Percentiles rank a stretch among this genome's conserved stretches.
phyloP scores from a whole-genome alignment of 2,329 filamentous ascomycete genomes.

The Ophiostoma pallidulum region DNA sequence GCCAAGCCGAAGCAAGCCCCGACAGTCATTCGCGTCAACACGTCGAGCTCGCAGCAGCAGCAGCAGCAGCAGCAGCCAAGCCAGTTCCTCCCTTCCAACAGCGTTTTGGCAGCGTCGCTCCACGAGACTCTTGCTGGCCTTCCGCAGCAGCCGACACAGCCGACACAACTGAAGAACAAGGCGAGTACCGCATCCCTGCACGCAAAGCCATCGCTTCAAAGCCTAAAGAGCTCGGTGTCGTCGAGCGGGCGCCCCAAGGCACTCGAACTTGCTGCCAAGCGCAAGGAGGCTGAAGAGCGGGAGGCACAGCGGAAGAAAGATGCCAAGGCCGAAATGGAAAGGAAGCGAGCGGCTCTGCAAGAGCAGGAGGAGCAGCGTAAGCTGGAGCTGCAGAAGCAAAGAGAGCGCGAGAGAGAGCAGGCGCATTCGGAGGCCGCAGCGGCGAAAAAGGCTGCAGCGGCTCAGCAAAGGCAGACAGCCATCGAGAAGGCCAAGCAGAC shows the following conservation, averaged over 20 bases:
- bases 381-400: conserved; percentile 53
- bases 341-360: conserved; percentile 58
- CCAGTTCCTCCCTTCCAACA: conserved; percentile 51
- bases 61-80: conserved; percentile 21
- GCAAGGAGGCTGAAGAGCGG: conserved; percentile 77
- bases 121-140: conserved; percentile 42
- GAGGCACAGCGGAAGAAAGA: conserved; percentile 71
- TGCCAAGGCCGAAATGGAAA: conserved; percentile 71
- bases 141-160: conserved; percentile 30
- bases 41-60: conserved; percentile 46
- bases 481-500: conserved; percentile 59
- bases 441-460: conserved; percentile 47
- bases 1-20: conserved; percentile 56
- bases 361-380: conserved; percentile 52
- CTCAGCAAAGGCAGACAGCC: conserved; percentile 46
- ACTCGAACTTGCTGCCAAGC: conserved; percentile 65
- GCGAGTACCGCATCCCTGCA: conserved; percentile 58
- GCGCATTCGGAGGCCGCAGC: conserved; percentile 38
- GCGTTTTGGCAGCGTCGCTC: conserved; percentile 45
- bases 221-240: conserved; percentile 56
- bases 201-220: conserved; percentile 44
- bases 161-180: conserved; percentile 49
- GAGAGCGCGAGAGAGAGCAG: conserved; percentile 51
- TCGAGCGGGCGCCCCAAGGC: conserved; percentile 59
- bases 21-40: conserved; percentile 63